Evolutionary conservation across 164 flowering plant species (phyloP).

Genomic region (Cinnamomum chago): DNA sequence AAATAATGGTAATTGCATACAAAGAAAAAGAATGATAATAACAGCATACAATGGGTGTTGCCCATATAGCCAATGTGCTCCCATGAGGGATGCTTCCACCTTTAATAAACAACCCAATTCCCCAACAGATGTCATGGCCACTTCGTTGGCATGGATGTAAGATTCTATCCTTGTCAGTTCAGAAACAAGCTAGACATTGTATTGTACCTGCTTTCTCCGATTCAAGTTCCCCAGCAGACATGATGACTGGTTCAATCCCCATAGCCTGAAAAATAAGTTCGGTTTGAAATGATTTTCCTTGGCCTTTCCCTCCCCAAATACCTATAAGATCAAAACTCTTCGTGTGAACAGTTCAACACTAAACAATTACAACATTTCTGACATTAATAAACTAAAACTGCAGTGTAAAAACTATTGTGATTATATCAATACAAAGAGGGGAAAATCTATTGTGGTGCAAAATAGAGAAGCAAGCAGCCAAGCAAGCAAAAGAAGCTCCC

Average conservation of each 20-base stretch:
- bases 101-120: not conserved
- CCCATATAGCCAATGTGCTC: not conserved
- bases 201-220: conserved; percentile 89
- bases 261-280: conserved; percentile 85
- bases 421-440: not conserved
- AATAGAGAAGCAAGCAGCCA: not conserved
- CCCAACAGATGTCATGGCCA: not conserved
- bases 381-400: not conserved
- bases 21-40: too few relatives aligned
- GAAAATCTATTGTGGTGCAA: not conserved
- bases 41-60: too few relatives aligned
- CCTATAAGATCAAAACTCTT: conserved; percentile 35
- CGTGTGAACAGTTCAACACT: not conserved
- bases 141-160: not conserved
- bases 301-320: conserved; percentile 99
- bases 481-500: not conserved
- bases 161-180: not conserved
- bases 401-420: not conserved
- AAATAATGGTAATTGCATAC: too few relatives aligned
- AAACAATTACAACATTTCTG: not conserved
- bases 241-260: conserved; percentile 89
- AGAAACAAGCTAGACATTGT: conserved; percentile 6
- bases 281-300: conserved; percentile 93
- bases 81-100: not conserved
- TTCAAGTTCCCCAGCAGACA: conserved; percentile 98